Base-by-base conservation (phyloP, 1,284 basidiomycete species). In the Cutaneotrichosporon spelunceum region DNA sequence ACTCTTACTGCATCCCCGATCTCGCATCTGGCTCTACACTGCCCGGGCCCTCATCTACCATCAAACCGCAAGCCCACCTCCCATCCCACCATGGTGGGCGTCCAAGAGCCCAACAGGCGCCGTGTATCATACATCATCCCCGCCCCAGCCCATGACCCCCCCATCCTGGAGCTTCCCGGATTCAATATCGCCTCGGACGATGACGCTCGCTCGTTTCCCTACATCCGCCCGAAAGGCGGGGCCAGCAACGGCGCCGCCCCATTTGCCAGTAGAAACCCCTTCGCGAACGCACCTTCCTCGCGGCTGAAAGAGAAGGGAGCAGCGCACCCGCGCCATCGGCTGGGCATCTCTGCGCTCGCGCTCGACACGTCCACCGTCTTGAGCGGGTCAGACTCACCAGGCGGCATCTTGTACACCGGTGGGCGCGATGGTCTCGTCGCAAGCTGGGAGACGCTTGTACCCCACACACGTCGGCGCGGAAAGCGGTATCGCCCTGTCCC, bases 371-470 rank as follows among this genome's bases (percentile, higher is more conserved):
- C 89, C 1, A 96, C 93, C 0, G 83, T 85, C 47, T 82, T 96
- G 4, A 75, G 83, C 19, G 87, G 86, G 8, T 81, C 81, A 19
- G 62, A 74, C 23, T 62, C 77, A n/a, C 94, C 95, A 0, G 86
- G 89, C 66, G 95, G 96, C 1, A 95, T 99, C 54, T 81, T 99
- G 10, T 98, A 98, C 76, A 89, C 92, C 1, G 94, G 89, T 29
- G 94, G 93, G 11, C 82, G 93, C 56, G 95, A 99, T 80, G 95
- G 96, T 0, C 83, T 95, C 36, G 83, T 98, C 39, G 88, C 92
- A 48, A 86, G 88, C 3, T 98, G 94, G 93, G 93, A 99, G 74
- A 82, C 98, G 14, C 86, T 84, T 8, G 80, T 96, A 13, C 82
- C 86, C 1, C 87, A 88, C 82, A 79, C 71, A 44, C 72, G 79